These are phyloP conservation scores for Paulinella micropora DNA, from an alignment of 78 protist genomes.

Conservation along the genomic window DNA sequence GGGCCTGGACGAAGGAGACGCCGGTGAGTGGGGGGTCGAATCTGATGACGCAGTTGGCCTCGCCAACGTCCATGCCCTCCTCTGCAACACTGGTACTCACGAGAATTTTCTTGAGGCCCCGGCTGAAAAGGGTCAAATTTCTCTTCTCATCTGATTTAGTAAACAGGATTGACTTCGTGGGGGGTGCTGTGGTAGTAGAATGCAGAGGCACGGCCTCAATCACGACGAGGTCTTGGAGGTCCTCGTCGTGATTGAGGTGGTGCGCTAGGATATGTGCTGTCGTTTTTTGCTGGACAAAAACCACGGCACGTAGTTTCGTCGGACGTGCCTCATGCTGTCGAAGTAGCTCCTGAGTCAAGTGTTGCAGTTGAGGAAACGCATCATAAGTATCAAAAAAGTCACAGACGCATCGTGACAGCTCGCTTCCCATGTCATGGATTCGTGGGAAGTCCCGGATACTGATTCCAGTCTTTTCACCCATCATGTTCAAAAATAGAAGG, in stretches of 20 bases:
- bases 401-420: too few species aligned
- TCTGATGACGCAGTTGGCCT: not conserved
- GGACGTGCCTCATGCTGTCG: too few species aligned
- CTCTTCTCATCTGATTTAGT: too few species aligned
- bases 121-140: not conserved
- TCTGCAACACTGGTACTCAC: not conserved
- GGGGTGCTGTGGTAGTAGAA: too few species aligned
- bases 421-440: too few species aligned
- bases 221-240: too few species aligned
- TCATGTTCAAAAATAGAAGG: too few species aligned
- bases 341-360: not conserved
- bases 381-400: too few species aligned
- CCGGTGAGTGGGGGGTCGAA: not conserved
- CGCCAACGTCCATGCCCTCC: slow-evolving; percentile 12
- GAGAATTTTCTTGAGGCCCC: not conserved
- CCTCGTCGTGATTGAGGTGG: not conserved
- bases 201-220: too few species aligned
- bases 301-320: too few species aligned
- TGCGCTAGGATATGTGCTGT: not conserved
- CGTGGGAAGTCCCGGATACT: too few species aligned
- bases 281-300: slow-evolving; percentile 5
- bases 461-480: too few species aligned
- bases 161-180: not conserved
- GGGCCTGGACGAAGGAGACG: not conserved
- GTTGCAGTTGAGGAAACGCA: not conserved